Evolutionary conservation across 176 grass and related monocot species (phyloP), one percentile per base, ranked within the genome.

Genomic region (Phoenix roebelenii): DNA sequence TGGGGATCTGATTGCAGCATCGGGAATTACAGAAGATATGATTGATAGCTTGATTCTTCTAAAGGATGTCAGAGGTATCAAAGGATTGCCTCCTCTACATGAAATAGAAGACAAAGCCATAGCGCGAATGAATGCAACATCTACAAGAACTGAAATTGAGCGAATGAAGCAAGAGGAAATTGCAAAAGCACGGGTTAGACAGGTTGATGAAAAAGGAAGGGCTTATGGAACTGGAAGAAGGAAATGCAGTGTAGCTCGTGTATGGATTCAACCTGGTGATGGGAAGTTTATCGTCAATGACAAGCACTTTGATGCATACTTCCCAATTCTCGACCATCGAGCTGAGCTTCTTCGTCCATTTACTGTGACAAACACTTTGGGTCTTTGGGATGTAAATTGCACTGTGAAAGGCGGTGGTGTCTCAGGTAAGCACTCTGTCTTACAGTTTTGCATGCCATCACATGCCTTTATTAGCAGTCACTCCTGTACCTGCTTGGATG

Each of bases 211-310:
- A 52, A 80, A 98, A 74, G 93, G 84, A 77, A 92, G 93, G 59
- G 83, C 93, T 54, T 98, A 98, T 85, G 93, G 70, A 76, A 98
- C 87, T 29, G 87, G 93, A 59, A 92, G 78, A 82, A 85, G 84
- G 64, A 92, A 98, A 77, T 98, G 93, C 73, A 92, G 87, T 55
- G 70, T 92, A 63, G 88, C 85, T 14, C 81, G 82, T 71, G 88
- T 92, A 57, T 98, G 87, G 87, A 83, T 98, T 69, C 59, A 88
- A 58, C 84, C 85, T 56, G 93, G 93, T 25, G 70, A 87, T 80
- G 93, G 93, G 22, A 89, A 80, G 64, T 92, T 98, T 26, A 68
- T 83, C n/a, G 84, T 98, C 48, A 98, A 92, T 4, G 93, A 92
- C 4, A 92, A 89, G 76, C 76, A 98, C 12, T 92, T 92, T 63